Evolutionary conservation across 2,329 filamentous ascomycete genomes (phyloP), one percentile per base, ranked within the genome.

Genomic region (Dichotomopilus funicola): DNA sequence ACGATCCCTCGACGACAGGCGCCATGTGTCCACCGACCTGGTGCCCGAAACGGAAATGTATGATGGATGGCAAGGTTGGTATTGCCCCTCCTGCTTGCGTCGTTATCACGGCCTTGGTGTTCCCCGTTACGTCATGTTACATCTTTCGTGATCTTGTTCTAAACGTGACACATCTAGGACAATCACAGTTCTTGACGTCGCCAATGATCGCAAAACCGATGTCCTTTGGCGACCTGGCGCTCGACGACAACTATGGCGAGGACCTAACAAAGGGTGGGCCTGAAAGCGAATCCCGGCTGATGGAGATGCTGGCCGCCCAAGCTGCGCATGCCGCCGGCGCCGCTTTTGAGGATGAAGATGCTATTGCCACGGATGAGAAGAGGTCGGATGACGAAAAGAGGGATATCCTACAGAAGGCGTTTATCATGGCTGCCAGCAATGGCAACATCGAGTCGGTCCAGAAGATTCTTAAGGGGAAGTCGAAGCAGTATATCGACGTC

Each of bases 371-470:
- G 4, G 87, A 94, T 68, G 81, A 87, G 52, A 88, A 85, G 64
- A 73, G 95, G 54, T 81, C 89, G 0, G 81, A 83, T 6, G 77
- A 79, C 1, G 87, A 96, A 69, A 97, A 96, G 77, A 84, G 78
- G 63, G 80, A 87, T 46, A 82, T 88, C 40, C 72, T 99, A 42
- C 94, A 99, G 69, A 92, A 89, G 67, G 85, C 88, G 11, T 77
- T 99, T 62, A 91, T 92, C 66, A 95, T 96, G 85, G 92, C 94
- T 10, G 91, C 94, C 2, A 96, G 92, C 70, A 99, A 99, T 70
- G 94, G 94, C 49, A 94, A 97, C 72, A 83, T 90, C 42, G 84
- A 87, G 48, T 85, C 91, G 58, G 86, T 99, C 47, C 79, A 81
- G 62, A 86, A 84, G 66, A 79, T 99, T 42, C 75, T 97, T 3